Evolutionary conservation across 2,329 filamentous ascomycete species (phyloP).

Genomic region (Trichothecium roseum): DNA sequence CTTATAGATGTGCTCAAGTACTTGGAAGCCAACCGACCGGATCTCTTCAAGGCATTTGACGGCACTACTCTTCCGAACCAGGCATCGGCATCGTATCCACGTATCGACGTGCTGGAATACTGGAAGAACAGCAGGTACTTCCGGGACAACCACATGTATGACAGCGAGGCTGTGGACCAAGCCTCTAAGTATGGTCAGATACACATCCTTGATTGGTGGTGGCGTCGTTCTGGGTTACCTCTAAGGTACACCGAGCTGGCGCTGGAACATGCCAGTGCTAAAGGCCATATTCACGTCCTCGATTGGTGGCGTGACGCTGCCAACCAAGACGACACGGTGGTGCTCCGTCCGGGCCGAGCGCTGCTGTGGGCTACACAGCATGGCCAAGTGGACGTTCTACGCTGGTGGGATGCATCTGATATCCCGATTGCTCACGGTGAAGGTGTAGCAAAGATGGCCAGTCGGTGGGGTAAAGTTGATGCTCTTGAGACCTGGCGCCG

Average conservation of each 20-base stretch:
- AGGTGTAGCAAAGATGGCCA: constrained; percentile 73
- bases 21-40: constrained; percentile 47
- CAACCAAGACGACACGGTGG: constrained; percentile 43
- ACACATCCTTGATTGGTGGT: constrained; percentile 87
- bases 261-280: constrained; percentile 76
- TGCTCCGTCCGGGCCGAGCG: constrained; percentile 73
- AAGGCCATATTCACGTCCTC: constrained; percentile 75
- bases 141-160: constrained; percentile 70
- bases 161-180: constrained; percentile 73
- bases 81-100: constrained; percentile 77
- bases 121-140: constrained; percentile 81
- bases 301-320: constrained; percentile 85
- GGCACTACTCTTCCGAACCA: constrained; percentile 79
- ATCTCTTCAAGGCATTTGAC: constrained; percentile 81
- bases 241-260: constrained; percentile 80
- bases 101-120: constrained; percentile 77
- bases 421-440: constrained; percentile 75
- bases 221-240: constrained; percentile 62
- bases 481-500: constrained; percentile 74
- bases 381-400: constrained; percentile 65
- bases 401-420: constrained; percentile 79
- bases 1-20: constrained; percentile 68
- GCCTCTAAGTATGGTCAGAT: constrained; percentile 80
- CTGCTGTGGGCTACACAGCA: constrained; percentile 77
- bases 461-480: constrained; percentile 72